These are phyloP conservation scores for Acephala macrosclerotiorum DNA, from an alignment of 2,329 filamentous ascomycete genomes.

Conservation along the genomic window DNA sequence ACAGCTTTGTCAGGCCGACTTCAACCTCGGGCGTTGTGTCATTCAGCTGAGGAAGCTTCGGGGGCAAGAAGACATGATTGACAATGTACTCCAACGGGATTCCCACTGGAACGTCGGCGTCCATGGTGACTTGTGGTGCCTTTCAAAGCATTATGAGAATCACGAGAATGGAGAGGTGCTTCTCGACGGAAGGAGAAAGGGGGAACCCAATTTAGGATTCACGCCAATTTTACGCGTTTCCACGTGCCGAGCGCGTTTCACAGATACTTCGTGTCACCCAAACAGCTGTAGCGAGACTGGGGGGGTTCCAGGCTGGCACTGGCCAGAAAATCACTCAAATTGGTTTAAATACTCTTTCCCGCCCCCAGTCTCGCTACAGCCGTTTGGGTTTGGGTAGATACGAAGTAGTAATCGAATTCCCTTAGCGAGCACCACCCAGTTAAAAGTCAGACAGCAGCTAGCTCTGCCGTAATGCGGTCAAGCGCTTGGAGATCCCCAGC, in stretches of 20 bases:
- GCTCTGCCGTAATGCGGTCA: no score
- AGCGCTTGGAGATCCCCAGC: no score
- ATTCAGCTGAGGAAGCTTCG: slow-evolving; percentile 52
- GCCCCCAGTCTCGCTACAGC: no score
- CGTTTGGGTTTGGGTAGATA: no score
- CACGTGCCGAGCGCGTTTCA: neutral
- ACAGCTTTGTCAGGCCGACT: slow-evolving; percentile 19
- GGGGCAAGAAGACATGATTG: slow-evolving; percentile 57
- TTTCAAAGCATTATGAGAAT: slow-evolving; percentile 2
- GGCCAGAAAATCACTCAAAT: no score
- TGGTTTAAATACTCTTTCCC: no score
- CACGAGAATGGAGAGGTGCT: neutral
- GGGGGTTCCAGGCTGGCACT: no score
- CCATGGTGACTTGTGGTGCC: slow-evolving; percentile 6
- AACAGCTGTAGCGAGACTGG: no score
- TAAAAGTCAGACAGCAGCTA: no score
- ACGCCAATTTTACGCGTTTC: neutral
- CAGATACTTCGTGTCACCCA: neutral
- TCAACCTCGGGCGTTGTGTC: slow-evolving; percentile 26
- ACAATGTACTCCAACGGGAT: slow-evolving; percentile 45
- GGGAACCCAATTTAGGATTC: neutral
- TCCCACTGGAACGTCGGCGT: neutral
- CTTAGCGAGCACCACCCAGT: no score
- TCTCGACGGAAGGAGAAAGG: neutral
- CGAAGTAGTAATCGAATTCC: no score